Evolutionary conservation across 345 rosid species (phyloP).

Genomic region (Camelina sativa): DNA sequence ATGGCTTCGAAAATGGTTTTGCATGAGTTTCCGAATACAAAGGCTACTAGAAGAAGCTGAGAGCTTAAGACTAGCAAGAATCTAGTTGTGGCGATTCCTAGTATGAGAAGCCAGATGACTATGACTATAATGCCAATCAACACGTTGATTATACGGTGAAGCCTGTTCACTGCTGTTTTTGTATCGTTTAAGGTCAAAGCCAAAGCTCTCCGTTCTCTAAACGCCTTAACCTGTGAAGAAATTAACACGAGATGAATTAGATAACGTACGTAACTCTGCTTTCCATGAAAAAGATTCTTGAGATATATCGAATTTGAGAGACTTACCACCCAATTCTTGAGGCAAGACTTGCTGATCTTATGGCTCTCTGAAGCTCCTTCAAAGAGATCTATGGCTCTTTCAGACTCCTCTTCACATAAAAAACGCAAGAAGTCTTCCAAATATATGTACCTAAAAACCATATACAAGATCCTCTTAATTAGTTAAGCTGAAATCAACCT

Average conservation of each 20-base stretch:
- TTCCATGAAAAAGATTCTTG: neutral
- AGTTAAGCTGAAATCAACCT: constrained; percentile 21
- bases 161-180: constrained; percentile 73
- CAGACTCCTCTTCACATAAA: constrained; percentile 66
- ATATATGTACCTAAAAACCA: constrained; percentile 64
- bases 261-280: neutral
- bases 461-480: neutral
- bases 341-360: constrained; percentile 63
- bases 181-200: constrained; percentile 77
- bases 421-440: constrained; percentile 74
- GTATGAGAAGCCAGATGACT: constrained; percentile 61
- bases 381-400: constrained; percentile 65
- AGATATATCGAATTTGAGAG: neutral
- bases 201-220: constrained; percentile 68
- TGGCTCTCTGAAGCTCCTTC: constrained; percentile 66
- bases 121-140: constrained; percentile 55
- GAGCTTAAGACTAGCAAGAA: constrained; percentile 62
- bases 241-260: neutral
- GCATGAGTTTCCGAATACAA: constrained; percentile 80
- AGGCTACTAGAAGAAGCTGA: constrained; percentile 68
- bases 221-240: constrained; percentile 62
- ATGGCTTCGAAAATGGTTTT: constrained; percentile 84
- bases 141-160: constrained; percentile 73
- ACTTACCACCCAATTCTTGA: constrained; percentile 86
- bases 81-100: constrained; percentile 69